Percentiles rank a stretch among this genome's conserved stretches.
Evolutionary conservation across 164 flowering plant species (phyloP).

Genomic region (Stephania yunnanensis): DNA sequence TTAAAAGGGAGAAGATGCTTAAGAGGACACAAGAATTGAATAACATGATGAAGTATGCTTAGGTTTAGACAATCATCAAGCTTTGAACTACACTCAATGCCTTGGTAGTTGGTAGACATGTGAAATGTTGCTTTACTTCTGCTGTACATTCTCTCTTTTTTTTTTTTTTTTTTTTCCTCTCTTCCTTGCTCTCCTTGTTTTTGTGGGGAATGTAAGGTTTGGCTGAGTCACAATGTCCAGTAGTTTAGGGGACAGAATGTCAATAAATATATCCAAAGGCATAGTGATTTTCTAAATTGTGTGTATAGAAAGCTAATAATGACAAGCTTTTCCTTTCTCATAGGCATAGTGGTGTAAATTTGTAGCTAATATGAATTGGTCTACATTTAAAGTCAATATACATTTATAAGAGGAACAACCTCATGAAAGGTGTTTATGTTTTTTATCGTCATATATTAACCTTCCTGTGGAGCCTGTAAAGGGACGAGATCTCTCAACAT

Average conservation of each 20-base stretch:
- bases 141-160: neutral
- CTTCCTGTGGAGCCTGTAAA: too few species aligned
- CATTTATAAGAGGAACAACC: neutral
- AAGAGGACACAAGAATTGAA: neutral
- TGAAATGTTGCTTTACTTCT: neutral
- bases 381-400: too few species aligned
- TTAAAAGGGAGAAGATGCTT: conserved; percentile 13
- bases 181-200: neutral
- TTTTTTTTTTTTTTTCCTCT: neutral
- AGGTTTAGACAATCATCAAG: neutral
- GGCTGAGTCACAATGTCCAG: conserved; percentile 2
- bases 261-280: neutral
- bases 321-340: neutral
- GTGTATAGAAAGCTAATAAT: neutral
- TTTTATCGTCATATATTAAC: neutral
- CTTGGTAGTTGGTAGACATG: neutral
- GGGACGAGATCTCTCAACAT: too few species aligned
- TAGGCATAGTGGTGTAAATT: neutral
- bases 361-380: neutral
- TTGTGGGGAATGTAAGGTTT: conserved; percentile 6
- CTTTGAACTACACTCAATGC: neutral
- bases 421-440: neutral
- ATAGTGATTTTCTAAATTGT: neutral
- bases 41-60: neutral
- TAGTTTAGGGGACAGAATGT: conserved; percentile 8